Conservation (phyloP, 2,329 filamentous ascomycete genomes). For the Aspergillus sojae region DNA sequence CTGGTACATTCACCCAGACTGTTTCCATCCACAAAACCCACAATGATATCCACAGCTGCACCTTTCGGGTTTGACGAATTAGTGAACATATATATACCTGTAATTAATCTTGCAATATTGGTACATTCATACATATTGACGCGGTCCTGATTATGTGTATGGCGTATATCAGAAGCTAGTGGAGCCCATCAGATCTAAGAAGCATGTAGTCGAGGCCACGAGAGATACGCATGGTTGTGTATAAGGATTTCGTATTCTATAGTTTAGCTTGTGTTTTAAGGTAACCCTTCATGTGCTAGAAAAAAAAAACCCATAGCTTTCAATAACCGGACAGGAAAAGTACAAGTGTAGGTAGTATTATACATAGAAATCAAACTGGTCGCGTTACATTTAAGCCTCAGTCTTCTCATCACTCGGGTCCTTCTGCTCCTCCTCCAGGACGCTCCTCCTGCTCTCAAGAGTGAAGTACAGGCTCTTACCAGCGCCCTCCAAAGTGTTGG, state of each 20-base stretch:
- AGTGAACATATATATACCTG: background rate
- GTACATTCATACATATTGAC: background rate
- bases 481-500: conserved; percentile 76
- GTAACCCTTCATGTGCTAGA: conserved; percentile 20
- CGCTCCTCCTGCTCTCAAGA: conserved; percentile 76
- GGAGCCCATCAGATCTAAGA: background rate
- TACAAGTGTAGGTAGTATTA: conserved; percentile 36
- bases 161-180: background rate
- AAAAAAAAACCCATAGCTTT: conserved; percentile 19
- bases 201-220: background rate
- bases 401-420: conserved; percentile 34
- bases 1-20: background rate
- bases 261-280: conserved; percentile 9
- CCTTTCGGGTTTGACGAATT: background rate
- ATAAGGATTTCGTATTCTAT: conserved; percentile 14
- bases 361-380: conserved; percentile 32
- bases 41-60: background rate
- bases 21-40: background rate
- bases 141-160: no score
- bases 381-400: conserved; percentile 29
- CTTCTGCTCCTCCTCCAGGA: conserved; percentile 73
- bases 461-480: conserved; percentile 84
- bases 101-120: background rate
- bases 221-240: background rate
- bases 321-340: conserved; percentile 22